These are phyloP conservation scores for Nelumbo lutea DNA, from an alignment of 164 flowering plant species.

Conservation along the genomic window DNA sequence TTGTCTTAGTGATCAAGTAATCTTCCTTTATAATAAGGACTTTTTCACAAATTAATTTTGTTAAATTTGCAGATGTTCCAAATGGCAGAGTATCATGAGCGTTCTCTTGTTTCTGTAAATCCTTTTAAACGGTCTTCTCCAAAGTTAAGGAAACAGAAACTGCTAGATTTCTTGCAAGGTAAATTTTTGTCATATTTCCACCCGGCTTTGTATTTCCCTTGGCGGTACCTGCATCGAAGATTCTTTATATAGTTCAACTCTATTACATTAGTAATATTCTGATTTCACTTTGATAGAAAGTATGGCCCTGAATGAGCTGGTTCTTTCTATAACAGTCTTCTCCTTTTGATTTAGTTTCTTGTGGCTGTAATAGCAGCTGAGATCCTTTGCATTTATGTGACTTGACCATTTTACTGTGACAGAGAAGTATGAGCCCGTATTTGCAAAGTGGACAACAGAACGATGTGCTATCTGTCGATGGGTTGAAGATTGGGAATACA, in stretches of 20 bases:
- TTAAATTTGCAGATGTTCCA: conserved; percentile 62
- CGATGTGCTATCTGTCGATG: conserved; percentile 97
- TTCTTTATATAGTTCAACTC: neutral
- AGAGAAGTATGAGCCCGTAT: conserved; percentile 89
- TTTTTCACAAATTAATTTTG: no score
- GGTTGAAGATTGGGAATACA: conserved; percentile 99
- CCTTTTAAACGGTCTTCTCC: conserved; percentile 58
- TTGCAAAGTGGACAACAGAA: conserved; percentile 95
- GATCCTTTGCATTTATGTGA: neutral
- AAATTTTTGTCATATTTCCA: conserved; percentile 1
- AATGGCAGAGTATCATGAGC: conserved; percentile 62
- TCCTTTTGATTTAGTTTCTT: neutral
- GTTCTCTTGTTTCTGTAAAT: conserved; percentile 38
- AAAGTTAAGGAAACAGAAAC: conserved; percentile 62
- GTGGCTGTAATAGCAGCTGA: neutral
- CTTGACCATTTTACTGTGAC: conserved; percentile 15
- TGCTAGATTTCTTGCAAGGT: conserved; percentile 80
- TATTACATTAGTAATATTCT: no score
- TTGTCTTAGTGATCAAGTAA: no score
- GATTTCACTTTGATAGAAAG: no score
- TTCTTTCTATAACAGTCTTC: neutral
- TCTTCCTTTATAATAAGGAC: no score
- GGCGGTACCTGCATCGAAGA: neutral
- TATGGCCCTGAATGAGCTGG: no score
- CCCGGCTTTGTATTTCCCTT: neutral